Percentiles rank a stretch among this genome's conserved stretches.
These are phyloP conservation scores for Coprinellus aureogranulatus DNA, from an alignment of 768 basidiomycete species.

Conservation along the genomic window DNA sequence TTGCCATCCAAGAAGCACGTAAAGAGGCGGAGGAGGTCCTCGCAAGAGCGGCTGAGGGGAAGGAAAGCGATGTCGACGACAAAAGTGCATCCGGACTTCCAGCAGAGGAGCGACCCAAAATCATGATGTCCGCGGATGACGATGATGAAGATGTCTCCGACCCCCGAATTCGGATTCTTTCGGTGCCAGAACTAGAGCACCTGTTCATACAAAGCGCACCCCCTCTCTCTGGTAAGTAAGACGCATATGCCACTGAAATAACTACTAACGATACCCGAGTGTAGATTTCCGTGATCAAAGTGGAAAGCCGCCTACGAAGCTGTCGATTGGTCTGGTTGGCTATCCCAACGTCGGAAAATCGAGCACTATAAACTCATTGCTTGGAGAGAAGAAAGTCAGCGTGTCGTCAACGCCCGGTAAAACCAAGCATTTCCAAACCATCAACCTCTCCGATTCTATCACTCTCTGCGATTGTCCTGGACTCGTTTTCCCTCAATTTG, in stretches of 20 bases:
- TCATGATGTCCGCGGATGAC: slow-evolving; percentile 53
- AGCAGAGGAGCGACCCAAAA: slow-evolving; percentile 34
- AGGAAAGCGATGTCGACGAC: slow-evolving; percentile 24
- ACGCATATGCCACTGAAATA: neutral
- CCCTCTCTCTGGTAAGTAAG: slow-evolving; percentile 53
- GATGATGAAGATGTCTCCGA: slow-evolving; percentile 53
- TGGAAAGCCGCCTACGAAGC: slow-evolving; percentile 58
- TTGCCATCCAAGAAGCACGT: slow-evolving; percentile 76
- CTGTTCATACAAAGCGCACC: slow-evolving; percentile 75
- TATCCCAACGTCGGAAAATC: slow-evolving; percentile 99
- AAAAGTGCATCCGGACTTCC: slow-evolving; percentile 8
- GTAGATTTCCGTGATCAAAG: slow-evolving; percentile 60
- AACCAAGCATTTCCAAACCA: slow-evolving; percentile 99
- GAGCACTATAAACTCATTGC: slow-evolving; percentile 92
- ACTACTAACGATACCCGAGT: slow-evolving; percentile 1
- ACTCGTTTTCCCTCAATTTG: slow-evolving; percentile 97
- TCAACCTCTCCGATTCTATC: slow-evolving; percentile 84
- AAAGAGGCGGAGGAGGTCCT: slow-evolving; percentile 42
- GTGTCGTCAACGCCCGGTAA: slow-evolving; percentile 98
- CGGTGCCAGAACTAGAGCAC: slow-evolving; percentile 84
- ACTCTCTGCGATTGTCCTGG: slow-evolving; percentile 97
- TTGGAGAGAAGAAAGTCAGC: slow-evolving; percentile 96
- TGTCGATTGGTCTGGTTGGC: slow-evolving; percentile 88
- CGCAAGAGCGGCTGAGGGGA: slow-evolving; percentile 13
- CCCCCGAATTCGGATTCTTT: slow-evolving; percentile 71